These are phyloP conservation scores for Diplogelasinospora grovesii DNA, from an alignment of 495 filamentous ascomycete species.

Conservation along the genomic window DNA sequence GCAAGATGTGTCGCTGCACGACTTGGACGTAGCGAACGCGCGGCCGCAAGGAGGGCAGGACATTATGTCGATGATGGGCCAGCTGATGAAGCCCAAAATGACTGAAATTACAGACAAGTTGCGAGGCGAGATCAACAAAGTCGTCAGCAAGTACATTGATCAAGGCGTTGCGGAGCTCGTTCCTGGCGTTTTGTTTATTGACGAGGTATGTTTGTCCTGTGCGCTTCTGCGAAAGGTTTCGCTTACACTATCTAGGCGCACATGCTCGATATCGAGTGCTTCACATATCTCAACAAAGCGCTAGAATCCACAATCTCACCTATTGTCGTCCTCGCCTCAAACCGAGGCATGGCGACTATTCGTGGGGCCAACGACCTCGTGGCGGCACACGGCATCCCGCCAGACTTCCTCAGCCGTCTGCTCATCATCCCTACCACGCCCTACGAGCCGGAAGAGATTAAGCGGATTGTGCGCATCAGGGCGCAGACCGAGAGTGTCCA, in stretches of 20 bases:
- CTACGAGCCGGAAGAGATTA: slow-evolving; percentile 80
- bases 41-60: slow-evolving; percentile 94
- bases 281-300: slow-evolving; percentile 96
- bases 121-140: slow-evolving; percentile 93
- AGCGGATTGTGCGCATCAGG: slow-evolving; percentile 77
- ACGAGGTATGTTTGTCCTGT: slow-evolving; percentile 61
- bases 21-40: slow-evolving; percentile 93
- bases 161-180: slow-evolving; percentile 97
- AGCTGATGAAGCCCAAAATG: slow-evolving; percentile 98
- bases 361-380: slow-evolving; percentile 75
- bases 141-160: slow-evolving; percentile 96
- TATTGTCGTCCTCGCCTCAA: slow-evolving; percentile 95
- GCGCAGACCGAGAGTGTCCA: slow-evolving; percentile 71
- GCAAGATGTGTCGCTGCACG: slow-evolving; percentile 96
- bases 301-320: slow-evolving; percentile 89
- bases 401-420: slow-evolving; percentile 84
- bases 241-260: slow-evolving; percentile 58
- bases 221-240: neutral
- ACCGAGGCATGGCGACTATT: slow-evolving; percentile 85
- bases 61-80: slow-evolving; percentile 99
- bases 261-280: slow-evolving; percentile 98
- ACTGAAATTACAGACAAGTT: slow-evolving; percentile 98
- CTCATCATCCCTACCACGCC: slow-evolving; percentile 91
- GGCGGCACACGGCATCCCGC: slow-evolving; percentile 86
- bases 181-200: slow-evolving; percentile 94